phyloP scores from a whole-genome alignment of 2,329 filamentous ascomycete genomes.

The Ophiostoma novo-ulmi region DNA sequence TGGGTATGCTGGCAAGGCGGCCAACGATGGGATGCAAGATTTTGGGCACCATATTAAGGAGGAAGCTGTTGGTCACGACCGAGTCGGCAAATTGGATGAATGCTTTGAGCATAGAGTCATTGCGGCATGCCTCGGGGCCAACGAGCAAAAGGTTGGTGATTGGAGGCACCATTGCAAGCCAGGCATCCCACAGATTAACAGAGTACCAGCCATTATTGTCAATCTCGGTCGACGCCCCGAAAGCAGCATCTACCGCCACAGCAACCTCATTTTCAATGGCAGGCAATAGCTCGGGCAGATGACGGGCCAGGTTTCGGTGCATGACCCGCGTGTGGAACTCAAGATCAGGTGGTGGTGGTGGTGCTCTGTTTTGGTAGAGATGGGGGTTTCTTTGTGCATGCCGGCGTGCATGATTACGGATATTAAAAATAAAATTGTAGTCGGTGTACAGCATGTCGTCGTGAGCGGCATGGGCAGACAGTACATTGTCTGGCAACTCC shows the following conservation, averaged over 20 bases:
- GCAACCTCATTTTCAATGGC: slow-evolving; percentile 40
- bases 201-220: slow-evolving; percentile 33
- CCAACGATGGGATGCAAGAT: slow-evolving; percentile 48
- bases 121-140: slow-evolving; percentile 37
- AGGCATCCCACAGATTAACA: slow-evolving; percentile 43
- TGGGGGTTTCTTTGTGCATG: neutral
- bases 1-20: slow-evolving; percentile 41
- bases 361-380: neutral
- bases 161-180: slow-evolving; percentile 40
- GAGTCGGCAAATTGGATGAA: slow-evolving; percentile 48
- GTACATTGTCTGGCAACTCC: slow-evolving; percentile 42
- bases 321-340: slow-evolving; percentile 40
- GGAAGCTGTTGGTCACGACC: slow-evolving; percentile 42
- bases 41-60: slow-evolving; percentile 44
- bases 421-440: slow-evolving; percentile 40
- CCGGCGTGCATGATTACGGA: slow-evolving; percentile 28
- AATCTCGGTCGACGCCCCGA: slow-evolving; percentile 25
- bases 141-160: slow-evolving; percentile 44
- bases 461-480: slow-evolving; percentile 42
- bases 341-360: slow-evolving; percentile 28
- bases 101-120: slow-evolving; percentile 43
- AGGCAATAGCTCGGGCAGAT: slow-evolving; percentile 38
- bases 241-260: slow-evolving; percentile 35
- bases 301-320: slow-evolving; percentile 42
- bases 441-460: slow-evolving; percentile 42